Conservation (phyloP, 768 basidiomycete species). For the Melanogaster broomeanus region DNA sequence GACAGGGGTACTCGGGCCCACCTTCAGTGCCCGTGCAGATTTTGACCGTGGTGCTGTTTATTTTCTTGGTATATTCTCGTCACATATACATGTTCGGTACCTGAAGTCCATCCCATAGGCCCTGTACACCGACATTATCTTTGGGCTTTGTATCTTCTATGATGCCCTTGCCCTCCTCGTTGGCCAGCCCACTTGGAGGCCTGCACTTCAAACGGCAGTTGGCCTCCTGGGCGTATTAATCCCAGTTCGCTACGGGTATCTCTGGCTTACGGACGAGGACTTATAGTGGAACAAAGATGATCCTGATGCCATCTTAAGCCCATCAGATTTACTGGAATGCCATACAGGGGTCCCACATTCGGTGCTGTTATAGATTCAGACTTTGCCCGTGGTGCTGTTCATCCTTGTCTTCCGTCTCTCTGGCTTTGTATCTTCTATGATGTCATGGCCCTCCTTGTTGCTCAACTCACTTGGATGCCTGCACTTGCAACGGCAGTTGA, state of each 20-base stretch:
- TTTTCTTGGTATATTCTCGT: neutral
- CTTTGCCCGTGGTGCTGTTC: neutral
- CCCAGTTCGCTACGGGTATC: no score
- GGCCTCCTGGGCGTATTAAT: no score
- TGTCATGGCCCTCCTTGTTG: neutral
- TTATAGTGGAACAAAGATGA: no score
- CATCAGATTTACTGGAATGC: neutral
- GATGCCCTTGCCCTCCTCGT: constrained; percentile 1
- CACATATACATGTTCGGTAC: neutral
- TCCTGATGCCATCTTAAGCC: no score
- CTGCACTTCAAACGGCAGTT: no score
- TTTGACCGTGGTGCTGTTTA: neutral
- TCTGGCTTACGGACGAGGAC: no score
- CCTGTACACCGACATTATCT: neutral
- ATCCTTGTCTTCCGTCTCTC: neutral
- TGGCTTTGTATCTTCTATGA: neutral
- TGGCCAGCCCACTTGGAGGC: neutral
- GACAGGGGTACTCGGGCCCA: neutral
- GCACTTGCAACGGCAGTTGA: neutral
- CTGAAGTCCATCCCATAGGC: neutral
- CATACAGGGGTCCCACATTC: neutral
- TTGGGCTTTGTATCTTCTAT: neutral
- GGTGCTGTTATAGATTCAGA: neutral
- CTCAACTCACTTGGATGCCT: neutral
- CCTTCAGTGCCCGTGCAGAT: neutral